Evolutionary conservation across 345 rosid species (phyloP), one percentile per base, ranked within the genome.

Genomic region (Zanthoxylum bungeanum): DNA sequence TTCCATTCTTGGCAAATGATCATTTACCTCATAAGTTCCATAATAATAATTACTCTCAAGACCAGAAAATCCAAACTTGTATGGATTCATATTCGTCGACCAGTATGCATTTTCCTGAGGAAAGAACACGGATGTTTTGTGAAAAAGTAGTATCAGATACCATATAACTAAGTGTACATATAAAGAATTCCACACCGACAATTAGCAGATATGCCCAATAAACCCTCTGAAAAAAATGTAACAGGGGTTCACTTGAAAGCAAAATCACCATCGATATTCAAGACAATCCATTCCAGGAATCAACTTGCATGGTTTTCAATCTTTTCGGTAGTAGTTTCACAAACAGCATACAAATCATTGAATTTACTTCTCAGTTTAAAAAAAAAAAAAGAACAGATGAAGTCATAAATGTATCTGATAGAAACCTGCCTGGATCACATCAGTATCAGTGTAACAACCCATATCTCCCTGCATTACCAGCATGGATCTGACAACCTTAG

Each of bases 31-130:
- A 65, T 79, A 79, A 17, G 74, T 70, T 70, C 78, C 57, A 61
- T 79, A 82, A 65, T 80, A 82, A 69, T 79, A 69, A 28, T 77
- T 78, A 74, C 74, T 81, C 73, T 80, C 88, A 12, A 73, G 79
- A 73, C 79, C 84, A 74, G 88, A 82, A 77, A 75, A 69, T 63
- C 85, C 93, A 82, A 78, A 84, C 78, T 84, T 85, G 77, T 85
- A 84, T 56, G 88, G 79, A 76, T 82, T 82, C 88, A 83, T 73
- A 55, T 74, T 83, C 84, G 79, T 76, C 3, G 86, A 71, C 91
- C 87, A 82, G 71, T 82, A 83, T 24, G 74, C 64, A 69, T 80
- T 83, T 76, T 85, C 88, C 89, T 89, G 78, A 56, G 17, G 56
- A 28, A 39, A 64, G 12, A 44, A 60, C 61, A 44, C 12, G 19